phyloP scores from a whole-genome alignment of 495 filamentous ascomycete genomes.

The Chaetomium fimeti region DNA sequence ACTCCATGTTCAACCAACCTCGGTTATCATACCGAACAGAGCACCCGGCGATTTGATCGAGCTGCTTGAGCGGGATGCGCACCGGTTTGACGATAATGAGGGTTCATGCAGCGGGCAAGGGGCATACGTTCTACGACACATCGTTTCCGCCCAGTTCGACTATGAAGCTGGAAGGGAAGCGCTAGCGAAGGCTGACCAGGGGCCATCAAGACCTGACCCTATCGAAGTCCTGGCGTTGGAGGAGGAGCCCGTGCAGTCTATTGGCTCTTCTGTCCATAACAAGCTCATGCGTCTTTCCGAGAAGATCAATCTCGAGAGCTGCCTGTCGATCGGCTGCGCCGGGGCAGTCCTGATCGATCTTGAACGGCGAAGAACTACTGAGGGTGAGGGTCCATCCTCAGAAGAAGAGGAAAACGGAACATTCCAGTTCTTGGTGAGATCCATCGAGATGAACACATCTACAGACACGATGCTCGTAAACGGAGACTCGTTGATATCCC shows the following conservation, averaged over 20 bases:
- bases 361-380: conserved; percentile 63
- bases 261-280: conserved; percentile 57
- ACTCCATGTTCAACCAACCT: conserved; percentile 74
- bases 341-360: conserved; percentile 81
- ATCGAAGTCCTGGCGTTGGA: conserved; percentile 57
- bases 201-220: conserved; percentile 46
- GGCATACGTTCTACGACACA: conserved; percentile 69
- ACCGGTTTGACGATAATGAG: conserved; percentile 39
- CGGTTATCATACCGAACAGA: conserved; percentile 70
- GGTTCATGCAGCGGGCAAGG: conserved; percentile 28
- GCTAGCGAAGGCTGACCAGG: conserved; percentile 58
- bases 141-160: conserved; percentile 74
- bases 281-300: conserved; percentile 69
- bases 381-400: conserved; percentile 57
- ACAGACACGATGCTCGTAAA: conserved; percentile 82
- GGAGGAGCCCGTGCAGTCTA: conserved; percentile 47
- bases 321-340: conserved; percentile 64
- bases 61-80: conserved; percentile 45
- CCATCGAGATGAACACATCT: conserved; percentile 75
- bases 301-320: conserved; percentile 76
- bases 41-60: conserved; percentile 60
- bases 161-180: conserved; percentile 68
- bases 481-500: conserved; percentile 70
- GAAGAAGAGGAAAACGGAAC: conserved; percentile 48
- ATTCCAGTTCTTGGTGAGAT: conserved; percentile 63